phyloP scores from a whole-genome alignment of 345 rosid species.

The Carallia brachiata region DNA sequence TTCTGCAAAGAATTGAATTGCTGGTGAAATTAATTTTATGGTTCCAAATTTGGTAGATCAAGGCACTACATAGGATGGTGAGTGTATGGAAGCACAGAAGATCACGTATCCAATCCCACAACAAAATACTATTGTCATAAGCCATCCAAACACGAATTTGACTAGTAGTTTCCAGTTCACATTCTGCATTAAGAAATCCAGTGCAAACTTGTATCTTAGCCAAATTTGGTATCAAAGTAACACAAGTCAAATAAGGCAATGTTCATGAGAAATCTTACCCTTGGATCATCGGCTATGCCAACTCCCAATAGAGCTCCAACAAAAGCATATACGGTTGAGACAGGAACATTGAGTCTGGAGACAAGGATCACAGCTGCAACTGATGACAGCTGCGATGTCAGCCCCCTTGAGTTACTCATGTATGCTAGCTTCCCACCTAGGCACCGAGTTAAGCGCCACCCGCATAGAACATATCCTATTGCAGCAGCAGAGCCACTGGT shows the following conservation, averaged over 20 bases:
- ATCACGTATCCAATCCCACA: slow-evolving; percentile 29
- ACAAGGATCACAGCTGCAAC: slow-evolving; percentile 32
- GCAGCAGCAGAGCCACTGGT: slow-evolving; percentile 27
- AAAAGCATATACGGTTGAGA: slow-evolving; percentile 27
- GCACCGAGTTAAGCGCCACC: slow-evolving; percentile 29
- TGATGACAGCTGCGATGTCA: slow-evolving; percentile 26
- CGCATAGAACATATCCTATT: slow-evolving; percentile 28
- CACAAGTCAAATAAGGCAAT: background rate
- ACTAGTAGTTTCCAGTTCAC: slow-evolving; percentile 31
- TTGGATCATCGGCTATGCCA: slow-evolving; percentile 26
- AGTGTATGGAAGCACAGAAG: slow-evolving; percentile 30
- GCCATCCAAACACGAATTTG: slow-evolving; percentile 29
- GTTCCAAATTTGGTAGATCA: background rate
- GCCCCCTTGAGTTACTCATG: slow-evolving; percentile 33
- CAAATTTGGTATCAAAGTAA: background rate
- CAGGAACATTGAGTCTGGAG: slow-evolving; percentile 18
- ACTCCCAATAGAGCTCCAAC: slow-evolving; percentile 29
- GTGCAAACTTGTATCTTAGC: background rate
- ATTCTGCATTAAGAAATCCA: slow-evolving; percentile 12
- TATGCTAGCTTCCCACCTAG: slow-evolving; percentile 35
- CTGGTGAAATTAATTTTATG: too few species aligned
- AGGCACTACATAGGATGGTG: slow-evolving; percentile 25
- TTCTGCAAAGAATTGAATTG: too few species aligned
- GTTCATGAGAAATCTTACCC: slow-evolving; percentile 4
- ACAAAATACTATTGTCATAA: slow-evolving; percentile 25